phyloP scores from a whole-genome alignment of 768 basidiomycete species.

The Leccinum rimulosum region DNA sequence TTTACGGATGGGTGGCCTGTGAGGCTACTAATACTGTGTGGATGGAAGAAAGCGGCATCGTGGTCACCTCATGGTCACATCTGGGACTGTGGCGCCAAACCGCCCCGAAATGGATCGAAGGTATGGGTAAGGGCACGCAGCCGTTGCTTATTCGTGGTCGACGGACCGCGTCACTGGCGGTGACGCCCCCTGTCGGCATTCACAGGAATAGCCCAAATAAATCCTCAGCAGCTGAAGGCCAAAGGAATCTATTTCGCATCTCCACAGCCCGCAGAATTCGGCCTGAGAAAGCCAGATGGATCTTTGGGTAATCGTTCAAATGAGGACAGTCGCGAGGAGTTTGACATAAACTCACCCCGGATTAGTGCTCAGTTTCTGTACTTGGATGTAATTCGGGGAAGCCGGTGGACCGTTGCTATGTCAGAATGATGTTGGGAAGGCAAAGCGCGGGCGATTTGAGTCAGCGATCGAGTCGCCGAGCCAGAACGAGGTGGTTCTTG shows the following conservation, averaged over 20 bases:
- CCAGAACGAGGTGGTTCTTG: slow-evolving; percentile 22
- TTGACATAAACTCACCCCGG: slow-evolving; percentile 24
- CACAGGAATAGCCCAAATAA: slow-evolving; percentile 21
- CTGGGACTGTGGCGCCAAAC: slow-evolving; percentile 30
- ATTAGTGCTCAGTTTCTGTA: slow-evolving; percentile 13
- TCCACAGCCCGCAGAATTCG: slow-evolving; percentile 21
- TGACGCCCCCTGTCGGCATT: slow-evolving; percentile 17
- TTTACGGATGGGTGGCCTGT: slow-evolving; percentile 25
- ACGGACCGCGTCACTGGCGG: slow-evolving; percentile 11
- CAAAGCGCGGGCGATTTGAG: slow-evolving; percentile 19
- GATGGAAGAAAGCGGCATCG: slow-evolving; percentile 34
- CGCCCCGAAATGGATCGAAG: slow-evolving; percentile 29
- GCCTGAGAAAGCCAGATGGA: slow-evolving; percentile 24
- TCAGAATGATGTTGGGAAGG: slow-evolving; percentile 15
- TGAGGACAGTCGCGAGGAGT: slow-evolving; percentile 12
- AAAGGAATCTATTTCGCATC: slow-evolving; percentile 26
- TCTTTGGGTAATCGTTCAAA: slow-evolving; percentile 16
- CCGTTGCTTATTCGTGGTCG: slow-evolving; percentile 12
- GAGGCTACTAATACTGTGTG: slow-evolving; percentile 13
- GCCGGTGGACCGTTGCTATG: slow-evolving; percentile 24
- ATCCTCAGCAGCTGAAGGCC: slow-evolving; percentile 12
- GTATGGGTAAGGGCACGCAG: slow-evolving; percentile 31
- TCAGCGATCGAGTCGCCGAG: slow-evolving; percentile 27
- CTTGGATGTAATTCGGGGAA: slow-evolving; percentile 8
- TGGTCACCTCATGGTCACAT: slow-evolving; percentile 34